Base-by-base conservation (phyloP, 257 asterid genomes). In the Anisodus tanguticus region DNA sequence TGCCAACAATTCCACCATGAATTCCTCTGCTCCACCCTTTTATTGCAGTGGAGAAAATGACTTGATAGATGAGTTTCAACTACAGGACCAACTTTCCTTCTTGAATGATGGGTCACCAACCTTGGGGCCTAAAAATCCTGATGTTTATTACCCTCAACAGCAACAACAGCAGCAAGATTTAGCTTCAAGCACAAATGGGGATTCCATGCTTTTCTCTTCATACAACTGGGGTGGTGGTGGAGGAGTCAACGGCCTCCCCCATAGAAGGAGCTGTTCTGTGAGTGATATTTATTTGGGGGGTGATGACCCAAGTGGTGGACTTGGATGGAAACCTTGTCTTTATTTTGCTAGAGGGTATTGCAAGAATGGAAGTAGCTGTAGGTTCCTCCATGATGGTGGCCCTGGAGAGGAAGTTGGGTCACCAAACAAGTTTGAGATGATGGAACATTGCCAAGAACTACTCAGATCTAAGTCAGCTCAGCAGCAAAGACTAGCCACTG, bases 311-410 rank as follows among this genome's bases (percentile, higher is more conserved):
- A 83, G 83, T 41, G 92, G 91, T 2, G 35, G 35, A 31, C 35
- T 31, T 31, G 35, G 35, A 31, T 91, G 97, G 97, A 93, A 91
- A 54, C 94, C 97, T 0, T 91, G 97, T 49, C 82, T 93, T 86
- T 93, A 91, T 85, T 93, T 88, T 57, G 92, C 95, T 8, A 88
- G 95, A 86, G 97, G 97, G 62, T 93, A 90, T 89, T 93, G 97
- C 83, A 93, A 91, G 88, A 90, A 93, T 39, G 97, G 97, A 8
- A 84, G 89, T 47, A 85, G 86, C 85, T 93, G 97, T 91, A 87
- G 93, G 58, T 93, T 91, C 85, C 83, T 90, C 43, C 97, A 93
- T 85, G 94, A 94, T 45, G 92, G 76, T 17, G 90, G 88, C 43
- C 16, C 26, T 41, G 79, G 86, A 54, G 59, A 86, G 45, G 87